Evolutionary conservation across 2,329 filamentous ascomycete species (phyloP).

Genomic region (Corniculantispora saksenae): DNA sequence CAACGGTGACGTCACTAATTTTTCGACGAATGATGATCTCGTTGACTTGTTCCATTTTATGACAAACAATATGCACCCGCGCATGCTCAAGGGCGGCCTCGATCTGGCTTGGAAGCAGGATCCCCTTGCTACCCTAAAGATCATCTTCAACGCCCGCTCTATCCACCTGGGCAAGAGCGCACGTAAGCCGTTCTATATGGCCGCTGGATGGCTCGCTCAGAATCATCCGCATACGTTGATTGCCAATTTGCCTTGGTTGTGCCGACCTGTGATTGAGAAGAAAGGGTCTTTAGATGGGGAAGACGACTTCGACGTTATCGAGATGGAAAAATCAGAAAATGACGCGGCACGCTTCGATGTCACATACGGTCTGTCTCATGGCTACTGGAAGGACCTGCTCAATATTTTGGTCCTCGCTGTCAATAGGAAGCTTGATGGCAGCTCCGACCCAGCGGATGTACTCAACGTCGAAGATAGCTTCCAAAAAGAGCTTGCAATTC

Average conservation of each 20-base stretch:
- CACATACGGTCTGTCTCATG: constrained; percentile 52
- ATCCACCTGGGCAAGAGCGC: constrained; percentile 61
- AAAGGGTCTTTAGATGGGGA: constrained; percentile 42
- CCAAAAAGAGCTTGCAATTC: constrained; percentile 8
- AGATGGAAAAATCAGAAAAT: constrained; percentile 37
- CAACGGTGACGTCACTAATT: constrained; percentile 51
- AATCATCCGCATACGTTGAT: constrained; percentile 57
- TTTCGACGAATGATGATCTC: constrained; percentile 46
- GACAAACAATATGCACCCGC: constrained; percentile 39
- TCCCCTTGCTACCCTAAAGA: constrained; percentile 51
- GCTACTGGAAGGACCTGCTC: constrained; percentile 64
- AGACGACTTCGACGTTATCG: constrained; percentile 37
- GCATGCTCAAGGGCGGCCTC: constrained; percentile 43
- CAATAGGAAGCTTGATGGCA: constrained; percentile 46
- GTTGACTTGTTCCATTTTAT: constrained; percentile 59
- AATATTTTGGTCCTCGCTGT: constrained; percentile 57
- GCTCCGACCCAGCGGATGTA: constrained; percentile 41
- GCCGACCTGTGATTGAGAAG: constrained; percentile 57
- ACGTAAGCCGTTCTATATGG: constrained; percentile 49
- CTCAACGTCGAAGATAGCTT: constrained; percentile 39
- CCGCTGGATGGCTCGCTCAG: constrained; percentile 56
- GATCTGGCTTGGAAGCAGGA: constrained; percentile 51
- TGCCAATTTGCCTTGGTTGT: constrained; percentile 56
- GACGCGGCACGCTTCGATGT: constrained; percentile 42
- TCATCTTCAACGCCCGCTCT: constrained; percentile 62